Evolutionary conservation across 1,284 basidiomycete genomes (phyloP).

Genomic region (Ustilago curta): DNA sequence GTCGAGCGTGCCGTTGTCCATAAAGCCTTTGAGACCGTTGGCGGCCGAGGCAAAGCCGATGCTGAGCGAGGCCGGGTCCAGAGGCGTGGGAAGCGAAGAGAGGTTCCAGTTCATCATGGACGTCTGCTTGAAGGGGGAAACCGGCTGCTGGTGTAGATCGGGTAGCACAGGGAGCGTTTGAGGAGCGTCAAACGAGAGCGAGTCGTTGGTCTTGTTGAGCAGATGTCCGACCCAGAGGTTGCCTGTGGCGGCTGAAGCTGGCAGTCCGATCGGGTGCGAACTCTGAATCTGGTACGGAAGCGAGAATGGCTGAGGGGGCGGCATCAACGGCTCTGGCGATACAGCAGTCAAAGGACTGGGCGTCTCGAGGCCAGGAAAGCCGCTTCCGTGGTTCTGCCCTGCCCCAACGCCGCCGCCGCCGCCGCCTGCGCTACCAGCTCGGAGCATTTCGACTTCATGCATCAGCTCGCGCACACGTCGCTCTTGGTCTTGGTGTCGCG

Average conservation of each 20-base stretch:
- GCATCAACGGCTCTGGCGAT: conserved; percentile 18
- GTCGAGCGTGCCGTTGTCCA: conserved; percentile 24
- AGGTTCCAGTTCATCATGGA: conserved; percentile 43
- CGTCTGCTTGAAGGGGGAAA: conserved; percentile 49
- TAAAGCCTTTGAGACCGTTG: conserved; percentile 12
- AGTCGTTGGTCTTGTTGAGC: conserved; percentile 30
- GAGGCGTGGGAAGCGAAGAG: conserved; percentile 23
- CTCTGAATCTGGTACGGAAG: conserved; percentile 40
- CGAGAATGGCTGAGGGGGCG: conserved; percentile 12
- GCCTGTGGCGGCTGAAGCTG: conserved; percentile 7
- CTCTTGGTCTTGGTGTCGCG: conserved; percentile 47
- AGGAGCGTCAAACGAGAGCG: conserved; percentile 12
- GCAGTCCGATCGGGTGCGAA: conserved; percentile 30
- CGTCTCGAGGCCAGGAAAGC: conserved; percentile 17
- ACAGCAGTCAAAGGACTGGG: conserved; percentile 9
- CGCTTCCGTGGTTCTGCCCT: not conserved
- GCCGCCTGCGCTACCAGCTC: conserved; percentile 11
- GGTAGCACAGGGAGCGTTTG: conserved; percentile 24
- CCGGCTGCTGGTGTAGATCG: conserved; percentile 26
- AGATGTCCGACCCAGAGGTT: conserved; percentile 46
- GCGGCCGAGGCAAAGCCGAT: conserved; percentile 12
- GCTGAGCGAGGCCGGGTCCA: conserved; percentile 25
- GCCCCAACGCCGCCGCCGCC: too few species aligned
- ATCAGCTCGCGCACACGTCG: conserved; percentile 34
- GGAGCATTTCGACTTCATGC: conserved; percentile 37